phyloP scores from a whole-genome alignment of 2,329 filamentous ascomycete genomes.

The Penicillium sp. region DNA sequence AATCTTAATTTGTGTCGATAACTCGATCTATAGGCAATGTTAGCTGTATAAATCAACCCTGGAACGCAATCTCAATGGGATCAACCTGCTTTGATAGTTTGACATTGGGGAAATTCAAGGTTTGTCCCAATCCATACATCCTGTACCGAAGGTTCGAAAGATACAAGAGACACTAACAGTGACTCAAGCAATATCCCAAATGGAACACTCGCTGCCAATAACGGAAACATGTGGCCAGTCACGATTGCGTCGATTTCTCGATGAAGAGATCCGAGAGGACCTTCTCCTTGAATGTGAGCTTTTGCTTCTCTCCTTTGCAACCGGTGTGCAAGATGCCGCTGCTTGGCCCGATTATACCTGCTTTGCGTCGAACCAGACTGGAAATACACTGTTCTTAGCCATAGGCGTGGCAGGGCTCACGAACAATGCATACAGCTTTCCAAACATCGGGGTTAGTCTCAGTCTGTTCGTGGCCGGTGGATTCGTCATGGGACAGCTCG shows the following conservation, averaged over 20 bases:
- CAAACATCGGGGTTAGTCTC: slow-evolving; percentile 59
- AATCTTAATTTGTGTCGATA: neutral
- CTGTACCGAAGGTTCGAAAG: no score
- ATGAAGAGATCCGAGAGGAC: slow-evolving; percentile 24
- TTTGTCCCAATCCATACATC: no score
- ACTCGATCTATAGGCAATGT: neutral
- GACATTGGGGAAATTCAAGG: no score
- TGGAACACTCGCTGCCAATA: neutral
- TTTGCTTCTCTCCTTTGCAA: slow-evolving; percentile 42
- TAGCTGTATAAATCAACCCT: neutral
- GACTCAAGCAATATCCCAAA: neutral
- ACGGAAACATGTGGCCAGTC: neutral
- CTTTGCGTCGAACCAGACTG: slow-evolving; percentile 67
- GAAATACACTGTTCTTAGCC: slow-evolving; percentile 65
- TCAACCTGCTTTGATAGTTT: no score
- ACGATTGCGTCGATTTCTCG: slow-evolving; percentile 6
- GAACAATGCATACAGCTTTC: slow-evolving; percentile 53
- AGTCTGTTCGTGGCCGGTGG: slow-evolving; percentile 59
- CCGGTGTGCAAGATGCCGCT: slow-evolving; percentile 56
- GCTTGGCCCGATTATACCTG: slow-evolving; percentile 64
- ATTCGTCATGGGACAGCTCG: slow-evolving; percentile 59
- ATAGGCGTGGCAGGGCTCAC: slow-evolving; percentile 53
- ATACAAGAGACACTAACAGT: no score
- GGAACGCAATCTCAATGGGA: no score
- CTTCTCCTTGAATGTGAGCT: slow-evolving; percentile 36